These are phyloP conservation scores for Dothideomycetes sp. DNA, from an alignment of 2,329 filamentous ascomycete genomes.

Conservation along the genomic window DNA sequence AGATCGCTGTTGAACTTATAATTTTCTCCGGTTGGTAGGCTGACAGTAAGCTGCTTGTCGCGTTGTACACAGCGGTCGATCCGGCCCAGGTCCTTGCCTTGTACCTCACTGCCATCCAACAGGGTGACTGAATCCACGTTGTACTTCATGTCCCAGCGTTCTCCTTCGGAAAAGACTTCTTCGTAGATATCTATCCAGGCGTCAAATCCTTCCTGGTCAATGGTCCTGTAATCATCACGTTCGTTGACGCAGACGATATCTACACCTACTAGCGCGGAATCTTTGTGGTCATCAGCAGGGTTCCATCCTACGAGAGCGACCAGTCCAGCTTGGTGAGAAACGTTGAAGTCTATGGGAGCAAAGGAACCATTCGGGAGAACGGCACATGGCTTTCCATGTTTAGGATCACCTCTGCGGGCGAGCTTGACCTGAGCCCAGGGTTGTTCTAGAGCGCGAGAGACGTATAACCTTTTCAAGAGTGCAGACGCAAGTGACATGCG, in stretches of 20 bases:
- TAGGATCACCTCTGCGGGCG: slow-evolving; percentile 44
- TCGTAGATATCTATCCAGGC: slow-evolving; percentile 62
- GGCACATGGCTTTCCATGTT: slow-evolving; percentile 44
- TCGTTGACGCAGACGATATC: slow-evolving; percentile 71
- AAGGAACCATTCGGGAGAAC: slow-evolving; percentile 33
- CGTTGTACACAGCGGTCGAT: slow-evolving; percentile 34
- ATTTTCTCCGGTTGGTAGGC: slow-evolving; percentile 27
- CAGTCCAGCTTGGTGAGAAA: slow-evolving; percentile 68
- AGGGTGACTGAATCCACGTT: slow-evolving; percentile 36
- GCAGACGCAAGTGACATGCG: slow-evolving; percentile 65
- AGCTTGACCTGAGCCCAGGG: slow-evolving; percentile 53
- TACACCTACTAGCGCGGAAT: slow-evolving; percentile 46
- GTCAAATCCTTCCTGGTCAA: slow-evolving; percentile 54
- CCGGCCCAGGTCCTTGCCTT: slow-evolving; percentile 32
- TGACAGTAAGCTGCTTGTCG: slow-evolving; percentile 31
- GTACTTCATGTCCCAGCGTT: slow-evolving; percentile 55
- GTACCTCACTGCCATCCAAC: slow-evolving; percentile 35
- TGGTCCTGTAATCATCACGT: slow-evolving; percentile 51
- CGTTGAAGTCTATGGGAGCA: slow-evolving; percentile 57
- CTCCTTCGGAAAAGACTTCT: slow-evolving; percentile 57
- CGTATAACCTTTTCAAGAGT: slow-evolving; percentile 63
- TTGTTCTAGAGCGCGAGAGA: slow-evolving; percentile 49
- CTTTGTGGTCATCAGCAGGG: slow-evolving; percentile 16
- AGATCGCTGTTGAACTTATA: slow-evolving; percentile 34
- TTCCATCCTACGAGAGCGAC: slow-evolving; percentile 54